These are phyloP conservation scores for Deuterostichococcus epilithicus DNA, from an alignment of 139 green algal species.

Conservation along the genomic window DNA sequence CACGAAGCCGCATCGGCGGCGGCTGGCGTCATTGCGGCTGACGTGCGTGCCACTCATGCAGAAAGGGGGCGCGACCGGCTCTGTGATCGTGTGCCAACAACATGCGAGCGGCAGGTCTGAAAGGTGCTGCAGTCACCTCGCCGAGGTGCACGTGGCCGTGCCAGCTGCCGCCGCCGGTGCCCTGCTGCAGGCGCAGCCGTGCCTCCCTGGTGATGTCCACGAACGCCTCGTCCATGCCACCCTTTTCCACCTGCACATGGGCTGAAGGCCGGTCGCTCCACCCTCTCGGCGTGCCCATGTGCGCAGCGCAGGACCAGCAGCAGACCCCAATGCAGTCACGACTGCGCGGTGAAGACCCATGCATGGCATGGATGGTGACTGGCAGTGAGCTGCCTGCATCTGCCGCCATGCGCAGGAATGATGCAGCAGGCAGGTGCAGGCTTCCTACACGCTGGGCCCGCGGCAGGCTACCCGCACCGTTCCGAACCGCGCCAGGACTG, in stretches of 20 bases:
- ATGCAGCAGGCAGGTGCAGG: too few species aligned
- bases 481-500: conserved; percentile 51
- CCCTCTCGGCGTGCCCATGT: too few species aligned
- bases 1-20: not conserved
- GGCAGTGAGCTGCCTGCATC: too few species aligned
- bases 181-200: conserved; percentile 14
- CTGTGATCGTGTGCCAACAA: not conserved
- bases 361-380: too few species aligned
- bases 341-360: too few species aligned
- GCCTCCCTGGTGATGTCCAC: conserved; percentile 63
- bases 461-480: not conserved
- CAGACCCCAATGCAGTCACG: too few species aligned
- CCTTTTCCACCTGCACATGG: conserved; percentile 34
- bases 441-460: too few species aligned
- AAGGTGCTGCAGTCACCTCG: conserved; percentile 8
- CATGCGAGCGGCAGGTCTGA: not conserved
- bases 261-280: too few species aligned
- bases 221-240: conserved; percentile 71
- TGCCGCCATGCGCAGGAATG: too few species aligned
- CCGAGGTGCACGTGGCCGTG: conserved; percentile 42
- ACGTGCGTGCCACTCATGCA: not conserved
- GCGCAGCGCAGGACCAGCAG: too few species aligned
- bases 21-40: not conserved
- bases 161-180: conserved; percentile 11
- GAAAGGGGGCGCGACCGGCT: too few species aligned